A percentile compares a stretch with the other conserved stretches of the same genome.
Evolutionary conservation across 352 stramenopile genomes (phyloP).

Genomic region (Phytophthora hybrid): DNA sequence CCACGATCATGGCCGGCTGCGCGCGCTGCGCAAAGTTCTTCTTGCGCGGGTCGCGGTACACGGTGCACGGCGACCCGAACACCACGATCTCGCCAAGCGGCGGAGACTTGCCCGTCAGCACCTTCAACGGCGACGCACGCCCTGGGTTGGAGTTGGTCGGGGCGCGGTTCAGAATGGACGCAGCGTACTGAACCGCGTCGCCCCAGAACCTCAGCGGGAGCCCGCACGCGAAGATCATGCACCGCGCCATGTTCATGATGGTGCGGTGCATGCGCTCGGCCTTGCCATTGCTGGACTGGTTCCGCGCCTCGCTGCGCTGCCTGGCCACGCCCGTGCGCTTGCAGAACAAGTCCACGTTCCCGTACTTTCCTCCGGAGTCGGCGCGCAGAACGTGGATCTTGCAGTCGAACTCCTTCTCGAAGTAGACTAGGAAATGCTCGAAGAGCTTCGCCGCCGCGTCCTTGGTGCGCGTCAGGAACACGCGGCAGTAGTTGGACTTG

Average conservation of each 20-base stretch:
- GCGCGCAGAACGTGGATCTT: no score
- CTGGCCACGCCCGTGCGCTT: background rate
- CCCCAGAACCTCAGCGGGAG: conserved; percentile 40
- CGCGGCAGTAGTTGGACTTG: conserved; percentile 21
- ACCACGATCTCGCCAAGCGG: no score
- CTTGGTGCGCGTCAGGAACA: conserved; percentile 25
- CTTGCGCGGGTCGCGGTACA: no score
- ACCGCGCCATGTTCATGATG: conserved; percentile 43
- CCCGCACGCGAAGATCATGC: conserved; percentile 38
- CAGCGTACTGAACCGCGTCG: conserved; percentile 34
- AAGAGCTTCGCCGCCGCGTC: conserved; percentile 10
- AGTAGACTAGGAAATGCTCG: conserved; percentile 21
- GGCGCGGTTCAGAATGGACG: conserved; percentile 40
- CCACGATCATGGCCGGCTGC: background rate
- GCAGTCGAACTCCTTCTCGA: background rate
- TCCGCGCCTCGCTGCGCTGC: background rate
- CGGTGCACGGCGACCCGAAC: no score
- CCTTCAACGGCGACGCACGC: conserved; percentile 13
- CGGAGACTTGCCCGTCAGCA: conserved; percentile 4
- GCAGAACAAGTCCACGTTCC: conserved; percentile 7
- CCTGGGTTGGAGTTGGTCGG: conserved; percentile 32
- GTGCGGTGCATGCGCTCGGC: conserved; percentile 45
- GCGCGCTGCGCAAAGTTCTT: background rate
- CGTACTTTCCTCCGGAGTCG: no score
- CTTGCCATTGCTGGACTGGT: conserved; percentile 37